These are phyloP conservation scores for Cunninghamia lanceolata DNA, from an alignment of 75 land plant species.

Conservation along the genomic window DNA sequence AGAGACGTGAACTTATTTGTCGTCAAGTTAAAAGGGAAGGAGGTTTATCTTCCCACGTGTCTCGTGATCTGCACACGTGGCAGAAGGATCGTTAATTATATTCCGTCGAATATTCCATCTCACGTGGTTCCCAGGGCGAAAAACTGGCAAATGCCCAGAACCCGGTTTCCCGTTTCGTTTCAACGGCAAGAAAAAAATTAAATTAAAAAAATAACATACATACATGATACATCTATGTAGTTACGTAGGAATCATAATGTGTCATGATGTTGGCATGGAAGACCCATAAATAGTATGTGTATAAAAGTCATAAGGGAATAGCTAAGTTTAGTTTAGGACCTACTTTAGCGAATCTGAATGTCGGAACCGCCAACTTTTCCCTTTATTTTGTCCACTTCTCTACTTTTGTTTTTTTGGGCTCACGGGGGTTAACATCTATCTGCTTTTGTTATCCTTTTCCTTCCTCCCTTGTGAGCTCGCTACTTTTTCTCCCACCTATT, in stretches of 20 bases:
- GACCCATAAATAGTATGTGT: not conserved
- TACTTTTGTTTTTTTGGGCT: not conserved
- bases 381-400: slow-evolving; percentile 1
- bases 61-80: not conserved
- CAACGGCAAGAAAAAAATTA: not conserved
- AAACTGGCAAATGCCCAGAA: not conserved
- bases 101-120: not conserved
- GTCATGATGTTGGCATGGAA: not conserved
- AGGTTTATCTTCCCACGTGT: not conserved
- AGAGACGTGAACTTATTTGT: not conserved
- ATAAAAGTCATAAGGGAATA: not conserved
- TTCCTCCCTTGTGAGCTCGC: not conserved
- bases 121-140: not conserved
- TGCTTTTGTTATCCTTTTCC: not conserved
- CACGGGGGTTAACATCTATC: not conserved
- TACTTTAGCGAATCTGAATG: slow-evolving; percentile 12
- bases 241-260: too few species aligned
- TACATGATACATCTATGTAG: not conserved
- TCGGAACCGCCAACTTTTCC: slow-evolving; percentile 9
- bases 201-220: not conserved
- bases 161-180: not conserved
- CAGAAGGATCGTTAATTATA: not conserved
- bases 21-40: not conserved
- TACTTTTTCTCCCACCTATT: not conserved
- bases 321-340: not conserved